phyloP scores from a whole-genome alignment of 2,329 filamentous ascomycete genomes.

The Boeremia lycopersici region DNA sequence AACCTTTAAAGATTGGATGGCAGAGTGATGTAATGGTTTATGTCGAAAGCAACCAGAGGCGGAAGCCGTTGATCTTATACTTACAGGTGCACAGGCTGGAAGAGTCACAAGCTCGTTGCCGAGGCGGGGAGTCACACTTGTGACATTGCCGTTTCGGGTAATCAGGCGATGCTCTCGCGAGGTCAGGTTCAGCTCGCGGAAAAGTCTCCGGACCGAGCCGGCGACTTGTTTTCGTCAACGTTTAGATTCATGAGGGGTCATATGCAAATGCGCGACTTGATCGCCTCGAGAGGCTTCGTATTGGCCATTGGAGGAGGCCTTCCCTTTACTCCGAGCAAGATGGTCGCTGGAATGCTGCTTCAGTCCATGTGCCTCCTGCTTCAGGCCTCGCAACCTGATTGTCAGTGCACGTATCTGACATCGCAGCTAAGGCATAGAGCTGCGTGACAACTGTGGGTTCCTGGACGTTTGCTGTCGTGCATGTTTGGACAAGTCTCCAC shows the following conservation, averaged over 20 bases:
- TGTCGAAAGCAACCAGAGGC: not conserved
- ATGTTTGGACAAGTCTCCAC: slow-evolving; percentile 15
- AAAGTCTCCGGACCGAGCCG: slow-evolving; percentile 17
- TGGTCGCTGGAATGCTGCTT: not conserved
- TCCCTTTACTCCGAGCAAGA: slow-evolving; percentile 9
- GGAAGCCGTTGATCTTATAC: slow-evolving; percentile 9
- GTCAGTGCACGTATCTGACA: not conserved
- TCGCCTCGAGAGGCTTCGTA: not conserved
- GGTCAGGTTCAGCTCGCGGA: slow-evolving; percentile 13
- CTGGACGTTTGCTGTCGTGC: slow-evolving; percentile 13
- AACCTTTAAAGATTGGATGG: not conserved
- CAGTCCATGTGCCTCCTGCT: not conserved
- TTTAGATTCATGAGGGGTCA: slow-evolving; percentile 4
- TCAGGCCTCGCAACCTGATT: not conserved
- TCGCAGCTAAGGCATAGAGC: slow-evolving; percentile 8
- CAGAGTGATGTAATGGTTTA: not conserved
- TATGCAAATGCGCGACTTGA: slow-evolving; percentile 16
- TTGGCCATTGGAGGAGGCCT: not conserved
- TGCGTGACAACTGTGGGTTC: slow-evolving; percentile 7
- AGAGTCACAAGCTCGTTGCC: slow-evolving; percentile 16
- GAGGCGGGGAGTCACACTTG: slow-evolving; percentile 13
- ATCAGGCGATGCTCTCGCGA: slow-evolving; percentile 23
- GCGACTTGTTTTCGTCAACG: slow-evolving; percentile 16
- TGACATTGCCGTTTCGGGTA: slow-evolving; percentile 16
- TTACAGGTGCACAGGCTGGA: not conserved